These are phyloP conservation scores for Tribonema minus DNA, from an alignment of 108 stramenopile genomes.

Conservation along the genomic window DNA sequence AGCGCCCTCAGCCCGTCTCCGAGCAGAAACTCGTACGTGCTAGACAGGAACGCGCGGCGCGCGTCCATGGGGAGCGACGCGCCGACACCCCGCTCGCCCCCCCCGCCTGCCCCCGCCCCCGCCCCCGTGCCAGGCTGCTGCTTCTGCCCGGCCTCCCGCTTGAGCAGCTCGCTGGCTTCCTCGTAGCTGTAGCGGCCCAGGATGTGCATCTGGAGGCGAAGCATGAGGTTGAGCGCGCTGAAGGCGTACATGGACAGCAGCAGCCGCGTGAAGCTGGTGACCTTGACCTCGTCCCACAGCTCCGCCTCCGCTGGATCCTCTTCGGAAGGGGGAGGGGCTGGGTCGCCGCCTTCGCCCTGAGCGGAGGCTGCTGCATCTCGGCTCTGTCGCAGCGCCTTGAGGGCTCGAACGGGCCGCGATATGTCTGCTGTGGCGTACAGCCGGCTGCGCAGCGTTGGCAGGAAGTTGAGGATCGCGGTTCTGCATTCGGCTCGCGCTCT, in stretches of 20 bases:
- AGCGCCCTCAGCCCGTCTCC: constrained; percentile 21
- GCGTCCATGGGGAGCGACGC: constrained; percentile 20
- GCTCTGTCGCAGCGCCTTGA: constrained; percentile 10
- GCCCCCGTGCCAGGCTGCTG: background rate
- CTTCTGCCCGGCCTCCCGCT: background rate
- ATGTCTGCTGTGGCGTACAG: constrained; percentile 39
- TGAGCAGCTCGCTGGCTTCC: background rate
- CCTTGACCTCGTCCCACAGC: constrained; percentile 36
- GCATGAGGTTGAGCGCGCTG: constrained; percentile 29
- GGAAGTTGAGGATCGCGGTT: constrained; percentile 25
- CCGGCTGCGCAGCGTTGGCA: constrained; percentile 35
- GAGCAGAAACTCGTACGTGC: constrained; percentile 28
- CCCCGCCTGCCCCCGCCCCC: background rate
- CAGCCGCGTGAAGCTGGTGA: constrained; percentile 19
- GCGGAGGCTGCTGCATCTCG: background rate
- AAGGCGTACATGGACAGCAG: constrained; percentile 23
- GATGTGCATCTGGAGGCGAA: constrained; percentile 33
- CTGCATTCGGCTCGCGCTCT: constrained; percentile 27
- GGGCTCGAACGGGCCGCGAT: constrained; percentile 30
- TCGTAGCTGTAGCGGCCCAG: background rate
- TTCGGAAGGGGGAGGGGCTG: background rate
- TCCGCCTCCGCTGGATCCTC: constrained; percentile 13
- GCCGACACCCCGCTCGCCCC: background rate
- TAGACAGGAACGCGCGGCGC: constrained; percentile 21
- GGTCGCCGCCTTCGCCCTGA: background rate